Percentiles rank a stretch among this genome's conserved stretches.
phyloP scores from a whole-genome alignment of 192 early-diverging fungal species.

The Chytriomyces sp. region DNA sequence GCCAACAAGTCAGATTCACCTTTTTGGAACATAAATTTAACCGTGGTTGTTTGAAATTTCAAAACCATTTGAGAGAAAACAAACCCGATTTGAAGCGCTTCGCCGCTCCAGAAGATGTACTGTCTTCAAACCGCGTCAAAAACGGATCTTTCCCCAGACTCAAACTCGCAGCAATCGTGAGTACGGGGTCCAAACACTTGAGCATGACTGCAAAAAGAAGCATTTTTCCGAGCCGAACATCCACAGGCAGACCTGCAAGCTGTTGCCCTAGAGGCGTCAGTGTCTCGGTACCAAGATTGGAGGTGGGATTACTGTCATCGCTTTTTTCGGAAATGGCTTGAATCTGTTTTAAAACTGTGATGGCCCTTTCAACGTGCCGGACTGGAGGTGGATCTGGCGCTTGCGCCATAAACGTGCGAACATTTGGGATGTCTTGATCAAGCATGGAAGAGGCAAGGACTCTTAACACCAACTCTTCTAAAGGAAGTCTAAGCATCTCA shows the following conservation, averaged over 20 bases:
- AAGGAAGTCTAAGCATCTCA: slow-evolving; percentile 80
- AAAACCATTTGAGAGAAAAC: neutral
- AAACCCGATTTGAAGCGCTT: slow-evolving; percentile 3
- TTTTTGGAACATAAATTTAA: slow-evolving; percentile 3
- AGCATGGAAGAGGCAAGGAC: slow-evolving; percentile 8
- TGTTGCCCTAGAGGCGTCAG: slow-evolving; percentile 74
- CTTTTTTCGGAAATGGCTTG: slow-evolving; percentile 53
- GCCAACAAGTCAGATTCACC: slow-evolving; percentile 39
- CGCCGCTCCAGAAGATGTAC: neutral
- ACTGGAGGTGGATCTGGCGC: slow-evolving; percentile 73
- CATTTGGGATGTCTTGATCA: slow-evolving; percentile 24
- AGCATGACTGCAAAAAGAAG: slow-evolving; percentile 29
- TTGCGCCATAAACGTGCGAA: slow-evolving; percentile 57
- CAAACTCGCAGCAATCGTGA: slow-evolving; percentile 36
- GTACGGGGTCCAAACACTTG: slow-evolving; percentile 41
- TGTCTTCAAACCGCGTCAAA: slow-evolving; percentile 23
- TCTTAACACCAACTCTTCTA: slow-evolving; percentile 72
- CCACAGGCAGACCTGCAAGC: slow-evolving; percentile 74
- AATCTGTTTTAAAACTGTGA: slow-evolving; percentile 62
- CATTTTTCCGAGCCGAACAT: slow-evolving; percentile 70
- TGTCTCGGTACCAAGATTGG: neutral
- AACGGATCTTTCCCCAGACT: slow-evolving; percentile 35
- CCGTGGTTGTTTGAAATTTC: neutral
- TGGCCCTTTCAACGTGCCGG: slow-evolving; percentile 59
- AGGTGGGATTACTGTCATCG: neutral